Conservation (phyloP, 192 early-diverging fungal genomes). For the Cetraspora pellucida region DNA sequence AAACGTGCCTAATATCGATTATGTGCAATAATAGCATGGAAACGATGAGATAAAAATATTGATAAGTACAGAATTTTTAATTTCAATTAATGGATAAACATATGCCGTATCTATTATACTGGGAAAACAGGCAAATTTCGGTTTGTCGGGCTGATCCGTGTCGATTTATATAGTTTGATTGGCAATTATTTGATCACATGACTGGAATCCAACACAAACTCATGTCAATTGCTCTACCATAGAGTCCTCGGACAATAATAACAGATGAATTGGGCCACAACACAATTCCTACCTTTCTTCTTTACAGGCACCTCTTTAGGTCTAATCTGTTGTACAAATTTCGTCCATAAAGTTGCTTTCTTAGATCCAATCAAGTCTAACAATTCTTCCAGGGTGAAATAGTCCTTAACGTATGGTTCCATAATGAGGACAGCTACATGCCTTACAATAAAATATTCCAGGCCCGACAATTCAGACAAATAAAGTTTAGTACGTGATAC, state of each 20-base stretch:
- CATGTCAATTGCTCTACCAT: no score
- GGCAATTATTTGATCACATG: no score
- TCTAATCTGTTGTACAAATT: slow-evolving; percentile 68
- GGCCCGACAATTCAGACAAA: slow-evolving; percentile 69
- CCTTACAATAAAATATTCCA: slow-evolving; percentile 83
- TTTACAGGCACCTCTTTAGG: slow-evolving; percentile 48
- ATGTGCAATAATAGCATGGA: slow-evolving; percentile 26
- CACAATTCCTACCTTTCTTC: slow-evolving; percentile 52
- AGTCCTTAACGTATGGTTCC: slow-evolving; percentile 67
- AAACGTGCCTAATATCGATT: slow-evolving; percentile 71
- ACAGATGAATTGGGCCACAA: no score
- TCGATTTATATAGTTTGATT: no score
- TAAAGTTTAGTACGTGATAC: slow-evolving; percentile 45
- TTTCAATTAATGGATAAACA: no score
- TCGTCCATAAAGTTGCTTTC: slow-evolving; percentile 80
- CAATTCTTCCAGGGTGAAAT: slow-evolving; percentile 74
- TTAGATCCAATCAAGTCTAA: slow-evolving; percentile 74
- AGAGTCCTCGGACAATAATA: no score
- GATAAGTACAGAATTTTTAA: no score
- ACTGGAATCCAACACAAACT: no score
- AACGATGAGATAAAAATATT: not conserved
- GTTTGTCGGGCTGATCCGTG: no score
- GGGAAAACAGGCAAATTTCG: no score
- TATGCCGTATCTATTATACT: no score
- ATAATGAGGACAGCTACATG: slow-evolving; percentile 82